These are phyloP conservation scores for Fagus sylvatica DNA, from an alignment of 306 rosid genomes.

Conservation along the genomic window DNA sequence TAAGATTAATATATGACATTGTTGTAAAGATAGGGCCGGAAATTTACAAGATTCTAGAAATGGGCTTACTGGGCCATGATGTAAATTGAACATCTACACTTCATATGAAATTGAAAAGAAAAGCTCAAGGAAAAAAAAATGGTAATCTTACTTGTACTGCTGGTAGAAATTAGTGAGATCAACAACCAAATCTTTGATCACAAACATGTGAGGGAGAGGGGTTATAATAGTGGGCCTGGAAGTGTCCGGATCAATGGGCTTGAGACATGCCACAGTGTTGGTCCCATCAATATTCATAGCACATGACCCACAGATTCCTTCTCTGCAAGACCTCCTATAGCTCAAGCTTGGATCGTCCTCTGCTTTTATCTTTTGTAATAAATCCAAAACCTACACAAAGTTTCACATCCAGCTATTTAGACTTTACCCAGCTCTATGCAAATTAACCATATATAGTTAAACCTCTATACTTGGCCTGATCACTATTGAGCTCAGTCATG, in stretches of 20 bases:
- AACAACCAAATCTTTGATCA: slow-evolving; percentile 45
- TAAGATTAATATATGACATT: too few relatives aligned
- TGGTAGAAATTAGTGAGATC: slow-evolving; percentile 52
- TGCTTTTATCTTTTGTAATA: slow-evolving; percentile 47
- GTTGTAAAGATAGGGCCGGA: too few relatives aligned
- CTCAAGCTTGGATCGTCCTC: slow-evolving; percentile 46
- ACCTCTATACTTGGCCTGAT: too few relatives aligned
- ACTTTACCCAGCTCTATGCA: background rate
- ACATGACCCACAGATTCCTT: slow-evolving; percentile 53
- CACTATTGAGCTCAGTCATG: too few relatives aligned
- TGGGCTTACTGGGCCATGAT: too few relatives aligned
- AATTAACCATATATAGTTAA: too few relatives aligned
- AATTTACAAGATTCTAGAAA: too few relatives aligned
- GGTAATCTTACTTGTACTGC: slow-evolving; percentile 31
- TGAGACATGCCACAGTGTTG: slow-evolving; percentile 42
- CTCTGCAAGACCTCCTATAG: slow-evolving; percentile 48
- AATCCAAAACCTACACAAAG: slow-evolving; percentile 42
- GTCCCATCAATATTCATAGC: slow-evolving; percentile 53
- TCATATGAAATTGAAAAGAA: background rate
- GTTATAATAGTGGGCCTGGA: slow-evolving; percentile 37
- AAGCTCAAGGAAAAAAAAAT: background rate
- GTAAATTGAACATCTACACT: too few relatives aligned
- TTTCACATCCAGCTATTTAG: background rate
- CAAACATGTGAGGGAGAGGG: slow-evolving; percentile 49
- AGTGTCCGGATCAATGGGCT: slow-evolving; percentile 37